Base-by-base conservation (phyloP, 2,329 filamentous ascomycete genomes). In the Septoria linicola region DNA sequence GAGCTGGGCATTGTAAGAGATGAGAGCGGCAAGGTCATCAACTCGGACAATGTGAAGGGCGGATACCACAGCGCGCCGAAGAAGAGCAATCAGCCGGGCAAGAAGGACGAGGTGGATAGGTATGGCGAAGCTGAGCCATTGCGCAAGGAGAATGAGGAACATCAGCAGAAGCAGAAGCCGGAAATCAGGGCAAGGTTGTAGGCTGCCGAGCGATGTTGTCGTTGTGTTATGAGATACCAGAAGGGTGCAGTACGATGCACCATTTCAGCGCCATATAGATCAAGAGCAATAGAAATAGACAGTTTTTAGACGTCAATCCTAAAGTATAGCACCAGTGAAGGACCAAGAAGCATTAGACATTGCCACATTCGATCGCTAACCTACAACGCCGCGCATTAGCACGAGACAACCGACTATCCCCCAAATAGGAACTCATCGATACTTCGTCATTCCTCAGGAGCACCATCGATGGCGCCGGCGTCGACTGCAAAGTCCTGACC, bases 1-100 rank as follows among this genome's bases (percentile, higher is more conserved):
- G 82, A 84, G 67, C 65, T 85, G 55, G 82, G 82, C 0, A 81
- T 85, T 50, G 61, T 67, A 41, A 72, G 82, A 34, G 81, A 84
- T 61, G 75, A 64, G 8, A 63, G 72, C 6, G 82, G 79, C 0
- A 72, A 65, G 6, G 69, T 85, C 32, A 65, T 73, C 25, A 83
- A 84, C 61, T 70, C 74, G 8, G 81, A 84, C 59, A 82, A 83
- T 59, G 65, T 72, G 41, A 72, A 74, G 57, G 80, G 76, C n/a
- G 80, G 80, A 1, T 82, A 82, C 61, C 61, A 73, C 49, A 73
- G 74, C 47, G 80, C 80, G 19, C 80, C 80, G 1, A 81, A 81
- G 74, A 82, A 82, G 75, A 76, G 72, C 40, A 64, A 70, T 41
- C 59, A 54, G 57, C 65, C 66, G 58, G 71, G 66, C 27, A 66